Percentiles rank a stretch among this genome's conserved stretches.
Conservation (phyloP, 1,284 basidiomycete species). For the Microbotryum scabiosae region DNA sequence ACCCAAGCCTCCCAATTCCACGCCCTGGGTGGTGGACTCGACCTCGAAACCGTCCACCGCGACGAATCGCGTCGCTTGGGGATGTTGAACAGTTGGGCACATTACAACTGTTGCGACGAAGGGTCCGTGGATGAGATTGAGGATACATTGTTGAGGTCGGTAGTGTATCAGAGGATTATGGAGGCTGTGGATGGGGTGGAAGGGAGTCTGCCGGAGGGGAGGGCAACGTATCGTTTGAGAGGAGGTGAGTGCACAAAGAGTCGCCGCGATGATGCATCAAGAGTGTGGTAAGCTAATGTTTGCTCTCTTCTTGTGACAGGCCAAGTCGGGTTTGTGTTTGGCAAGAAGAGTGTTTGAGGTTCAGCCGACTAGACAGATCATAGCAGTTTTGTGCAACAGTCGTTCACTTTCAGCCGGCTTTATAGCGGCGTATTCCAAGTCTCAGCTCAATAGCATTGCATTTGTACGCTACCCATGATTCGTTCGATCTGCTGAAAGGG, state of each 20-base stretch:
- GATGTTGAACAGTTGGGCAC: conserved; percentile 71
- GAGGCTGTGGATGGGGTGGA: neutral
- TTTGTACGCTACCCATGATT: too few relatives aligned
- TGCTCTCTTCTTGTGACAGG: too few relatives aligned
- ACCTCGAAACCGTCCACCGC: neutral
- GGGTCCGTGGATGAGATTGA: conserved; percentile 25
- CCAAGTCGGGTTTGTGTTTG: conserved; percentile 27
- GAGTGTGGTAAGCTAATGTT: too few relatives aligned
- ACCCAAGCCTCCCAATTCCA: conserved; percentile 62
- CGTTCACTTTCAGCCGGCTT: too few relatives aligned
- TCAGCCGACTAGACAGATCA: too few relatives aligned
- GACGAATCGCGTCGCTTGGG: neutral
- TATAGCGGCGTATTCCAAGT: too few relatives aligned
- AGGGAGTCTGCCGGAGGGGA: neutral
- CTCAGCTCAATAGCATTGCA: too few relatives aligned
- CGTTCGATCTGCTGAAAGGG: too few relatives aligned
- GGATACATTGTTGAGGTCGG: conserved; percentile 29
- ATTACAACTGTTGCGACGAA: conserved; percentile 50
- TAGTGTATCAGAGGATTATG: conserved; percentile 12
- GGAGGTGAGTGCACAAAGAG: too few relatives aligned
- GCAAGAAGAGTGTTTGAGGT: conserved; percentile 50
- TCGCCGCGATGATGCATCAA: too few relatives aligned
- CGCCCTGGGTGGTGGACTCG: conserved; percentile 34
- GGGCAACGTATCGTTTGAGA: neutral
- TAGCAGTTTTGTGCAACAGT: too few relatives aligned